Percentiles rank a stretch among this genome's conserved stretches.
phyloP scores from a whole-genome alignment of 108 stramenopile species.

The Fistulifera pelliculosa region DNA sequence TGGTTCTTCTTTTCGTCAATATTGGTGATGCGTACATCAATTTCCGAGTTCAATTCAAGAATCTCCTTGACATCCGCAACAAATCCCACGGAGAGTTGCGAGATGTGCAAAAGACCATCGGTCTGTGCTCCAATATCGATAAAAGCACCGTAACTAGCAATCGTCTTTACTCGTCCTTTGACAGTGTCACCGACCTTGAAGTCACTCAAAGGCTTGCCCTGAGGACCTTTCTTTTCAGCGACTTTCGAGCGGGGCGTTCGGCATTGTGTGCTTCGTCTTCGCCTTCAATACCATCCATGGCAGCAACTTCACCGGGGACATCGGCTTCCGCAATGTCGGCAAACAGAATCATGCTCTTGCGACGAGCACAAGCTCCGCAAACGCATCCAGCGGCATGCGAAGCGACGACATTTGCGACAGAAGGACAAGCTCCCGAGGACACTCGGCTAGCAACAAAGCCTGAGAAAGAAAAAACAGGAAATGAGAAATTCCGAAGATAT shows the following conservation, averaged over 20 bases:
- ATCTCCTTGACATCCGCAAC: slow-evolving; percentile 77
- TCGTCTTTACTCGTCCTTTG: slow-evolving; percentile 75
- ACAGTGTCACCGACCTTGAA: slow-evolving; percentile 79
- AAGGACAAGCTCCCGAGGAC: neutral
- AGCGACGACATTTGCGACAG: slow-evolving; percentile 6
- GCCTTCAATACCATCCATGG: slow-evolving; percentile 69
- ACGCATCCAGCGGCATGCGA: slow-evolving; percentile 28
- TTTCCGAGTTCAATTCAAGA: slow-evolving; percentile 76
- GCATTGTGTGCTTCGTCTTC: slow-evolving; percentile 79
- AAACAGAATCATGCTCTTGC: slow-evolving; percentile 12
- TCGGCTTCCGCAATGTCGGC: slow-evolving; percentile 30
- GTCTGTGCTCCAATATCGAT: slow-evolving; percentile 88
- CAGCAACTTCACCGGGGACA: slow-evolving; percentile 62
- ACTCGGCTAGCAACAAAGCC: slow-evolving; percentile 4
- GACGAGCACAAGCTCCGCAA: slow-evolving; percentile 23
- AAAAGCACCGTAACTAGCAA: slow-evolving; percentile 87
- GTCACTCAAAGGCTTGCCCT: slow-evolving; percentile 60
- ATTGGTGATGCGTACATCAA: slow-evolving; percentile 77
- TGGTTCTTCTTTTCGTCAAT: slow-evolving; percentile 86
- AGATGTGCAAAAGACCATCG: slow-evolving; percentile 92
- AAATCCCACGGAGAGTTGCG: slow-evolving; percentile 80
- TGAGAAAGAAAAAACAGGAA: neutral
- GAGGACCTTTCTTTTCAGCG: slow-evolving; percentile 53
- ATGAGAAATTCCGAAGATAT: too few relatives aligned
- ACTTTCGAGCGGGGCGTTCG: slow-evolving; percentile 66